A percentile compares a stretch with the other conserved stretches of the same genome.
Conservation (phyloP, 257 asterid genomes). For the Penstemon newberryi region DNA sequence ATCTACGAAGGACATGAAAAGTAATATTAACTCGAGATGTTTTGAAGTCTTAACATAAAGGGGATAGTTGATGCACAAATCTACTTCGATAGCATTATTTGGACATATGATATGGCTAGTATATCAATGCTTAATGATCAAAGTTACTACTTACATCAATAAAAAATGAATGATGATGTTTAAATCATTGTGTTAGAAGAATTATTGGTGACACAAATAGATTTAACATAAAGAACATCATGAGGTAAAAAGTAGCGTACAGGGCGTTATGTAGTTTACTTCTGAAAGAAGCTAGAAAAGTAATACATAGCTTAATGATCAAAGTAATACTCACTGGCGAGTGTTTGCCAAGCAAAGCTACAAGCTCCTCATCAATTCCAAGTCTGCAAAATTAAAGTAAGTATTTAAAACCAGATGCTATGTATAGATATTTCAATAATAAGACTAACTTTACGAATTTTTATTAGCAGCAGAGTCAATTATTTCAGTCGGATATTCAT, state of each 20-base stretch:
- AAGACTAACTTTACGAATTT: constrained; percentile 13
- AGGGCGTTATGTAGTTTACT: constrained; percentile 1
- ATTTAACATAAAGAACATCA: neutral
- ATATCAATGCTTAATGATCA: constrained; percentile 4
- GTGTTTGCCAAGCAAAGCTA: constrained; percentile 71
- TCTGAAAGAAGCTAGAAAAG: constrained; percentile 18
- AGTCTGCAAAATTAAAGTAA: constrained; percentile 48
- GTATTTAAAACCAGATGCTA: constrained; percentile 18
- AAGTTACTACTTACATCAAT: constrained; percentile 2
- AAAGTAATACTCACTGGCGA: constrained; percentile 58
- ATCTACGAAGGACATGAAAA: constrained; percentile 46
- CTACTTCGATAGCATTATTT: neutral
- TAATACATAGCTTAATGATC: neutral
- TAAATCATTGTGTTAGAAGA: constrained; percentile 7
- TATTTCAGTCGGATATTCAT: neutral
- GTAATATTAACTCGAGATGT: neutral
- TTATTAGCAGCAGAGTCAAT: constrained; percentile 10
- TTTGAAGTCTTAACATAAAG: neutral
- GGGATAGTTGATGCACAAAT: neutral
- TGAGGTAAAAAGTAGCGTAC: neutral
- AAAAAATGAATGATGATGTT: neutral
- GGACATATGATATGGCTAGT: neutral
- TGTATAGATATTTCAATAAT: neutral
- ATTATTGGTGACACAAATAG: neutral
- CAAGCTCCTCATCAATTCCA: constrained; percentile 97